Percentiles rank a stretch among this genome's conserved stretches.
phyloP scores from a whole-genome alignment of 2,329 filamentous ascomycete species.

The Alternaria sp. region DNA sequence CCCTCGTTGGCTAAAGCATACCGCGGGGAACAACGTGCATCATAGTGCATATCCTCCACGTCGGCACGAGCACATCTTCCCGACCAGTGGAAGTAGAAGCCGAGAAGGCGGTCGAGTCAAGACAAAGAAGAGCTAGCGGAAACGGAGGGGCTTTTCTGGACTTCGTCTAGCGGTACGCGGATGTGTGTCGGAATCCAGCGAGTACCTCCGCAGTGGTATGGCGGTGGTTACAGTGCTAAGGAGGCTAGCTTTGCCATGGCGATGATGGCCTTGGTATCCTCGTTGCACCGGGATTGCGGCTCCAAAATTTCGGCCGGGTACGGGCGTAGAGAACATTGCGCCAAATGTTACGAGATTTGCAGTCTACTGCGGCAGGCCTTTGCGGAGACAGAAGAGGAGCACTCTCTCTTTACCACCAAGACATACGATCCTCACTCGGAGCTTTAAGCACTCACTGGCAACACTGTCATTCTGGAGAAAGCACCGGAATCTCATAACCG shows the following conservation, averaged over 20 bases:
- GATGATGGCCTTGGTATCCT: constrained; percentile 57
- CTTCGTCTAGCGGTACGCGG: constrained; percentile 50
- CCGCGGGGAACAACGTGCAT: constrained; percentile 48
- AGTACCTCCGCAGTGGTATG: neutral
- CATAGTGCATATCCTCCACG: constrained; percentile 50
- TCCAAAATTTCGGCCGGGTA: constrained; percentile 35
- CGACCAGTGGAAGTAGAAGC: constrained; percentile 38
- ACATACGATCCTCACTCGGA: neutral
- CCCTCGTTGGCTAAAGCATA: constrained; percentile 47
- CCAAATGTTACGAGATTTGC: constrained; percentile 54
- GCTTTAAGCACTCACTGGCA: constrained; percentile 8
- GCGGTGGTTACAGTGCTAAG: neutral
- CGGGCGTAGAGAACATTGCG: constrained; percentile 29
- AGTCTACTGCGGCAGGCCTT: constrained; percentile 48
- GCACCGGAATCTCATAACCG: neutral
- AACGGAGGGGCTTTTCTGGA: constrained; percentile 49
- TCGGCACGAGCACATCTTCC: constrained; percentile 42
- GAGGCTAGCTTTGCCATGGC: constrained; percentile 52
- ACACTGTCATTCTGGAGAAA: neutral
- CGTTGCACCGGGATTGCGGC: constrained; percentile 52
- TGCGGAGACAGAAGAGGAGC: constrained; percentile 19
- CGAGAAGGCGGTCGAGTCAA: constrained; percentile 39
- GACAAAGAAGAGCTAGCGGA: constrained; percentile 18
- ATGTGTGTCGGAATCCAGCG: constrained; percentile 49
- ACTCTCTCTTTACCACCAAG: neutral